Evolutionary conservation across 768 basidiomycete genomes (phyloP).

Genomic region (Rhizopogon vulgaris): DNA sequence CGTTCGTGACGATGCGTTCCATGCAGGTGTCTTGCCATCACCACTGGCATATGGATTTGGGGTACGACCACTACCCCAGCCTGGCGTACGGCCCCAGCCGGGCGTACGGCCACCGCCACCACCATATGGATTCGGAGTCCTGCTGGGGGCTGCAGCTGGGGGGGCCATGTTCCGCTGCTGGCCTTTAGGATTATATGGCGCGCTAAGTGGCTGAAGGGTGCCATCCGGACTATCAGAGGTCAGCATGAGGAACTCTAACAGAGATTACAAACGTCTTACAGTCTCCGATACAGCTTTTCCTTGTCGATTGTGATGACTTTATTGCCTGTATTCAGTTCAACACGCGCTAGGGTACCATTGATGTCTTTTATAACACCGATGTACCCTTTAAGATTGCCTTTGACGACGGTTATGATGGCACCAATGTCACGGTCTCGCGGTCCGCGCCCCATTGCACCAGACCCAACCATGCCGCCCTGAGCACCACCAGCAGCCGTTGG

Average conservation of each 20-base stretch:
- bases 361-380: constrained; percentile 93
- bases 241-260: neutral
- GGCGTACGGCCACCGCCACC: constrained; percentile 30
- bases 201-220: constrained; percentile 45
- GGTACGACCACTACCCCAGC: constrained; percentile 43
- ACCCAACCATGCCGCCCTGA: constrained; percentile 74
- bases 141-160: constrained; percentile 24
- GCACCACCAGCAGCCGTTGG: constrained; percentile 57
- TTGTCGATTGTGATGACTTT: constrained; percentile 86
- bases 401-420: constrained; percentile 67
- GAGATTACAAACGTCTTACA: constrained; percentile 43
- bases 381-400: constrained; percentile 88
- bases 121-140: constrained; percentile 42
- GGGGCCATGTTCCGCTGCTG: constrained; percentile 28
- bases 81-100: constrained; percentile 33
- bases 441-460: constrained; percentile 71
- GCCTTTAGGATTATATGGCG: constrained; percentile 21
- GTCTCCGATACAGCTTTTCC: constrained; percentile 62
- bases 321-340: constrained; percentile 87
- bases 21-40: constrained; percentile 54
- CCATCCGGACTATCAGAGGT: constrained; percentile 45
- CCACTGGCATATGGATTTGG: constrained; percentile 61
- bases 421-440: constrained; percentile 83
- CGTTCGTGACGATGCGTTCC: constrained; percentile 58
- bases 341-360: constrained; percentile 78